Conservation (phyloP, 106 monocot genomes). For the Acorus calamus region DNA sequence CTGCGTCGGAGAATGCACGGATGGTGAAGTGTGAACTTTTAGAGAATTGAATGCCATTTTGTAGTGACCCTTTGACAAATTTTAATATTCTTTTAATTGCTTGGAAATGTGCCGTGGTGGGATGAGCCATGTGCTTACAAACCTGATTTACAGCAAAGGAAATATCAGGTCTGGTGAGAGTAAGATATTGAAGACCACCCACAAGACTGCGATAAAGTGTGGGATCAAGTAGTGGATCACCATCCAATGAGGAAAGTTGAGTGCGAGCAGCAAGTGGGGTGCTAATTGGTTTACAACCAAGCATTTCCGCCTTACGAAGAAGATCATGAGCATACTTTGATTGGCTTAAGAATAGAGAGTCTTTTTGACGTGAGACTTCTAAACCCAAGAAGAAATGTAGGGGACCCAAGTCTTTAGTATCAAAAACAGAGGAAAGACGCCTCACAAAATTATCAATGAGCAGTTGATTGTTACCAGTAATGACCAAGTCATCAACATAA, state of each 20-base stretch:
- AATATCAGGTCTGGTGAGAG: not conserved
- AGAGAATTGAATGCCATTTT: no score
- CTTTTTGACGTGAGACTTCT: no score
- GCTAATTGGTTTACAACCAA: not conserved
- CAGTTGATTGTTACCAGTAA: not conserved
- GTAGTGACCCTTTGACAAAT: no score
- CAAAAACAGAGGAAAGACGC: not conserved
- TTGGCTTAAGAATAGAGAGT: no score
- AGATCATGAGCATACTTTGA: no score
- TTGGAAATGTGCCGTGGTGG: no score
- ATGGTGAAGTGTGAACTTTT: no score
- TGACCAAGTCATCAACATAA: slow-evolving; percentile 2
- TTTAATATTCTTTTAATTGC: no score
- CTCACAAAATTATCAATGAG: not conserved
- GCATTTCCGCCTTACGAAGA: no score
- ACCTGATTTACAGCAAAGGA: not conserved
- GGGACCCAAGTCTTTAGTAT: not conserved
- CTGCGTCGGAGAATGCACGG: no score
- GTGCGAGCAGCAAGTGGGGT: not conserved
- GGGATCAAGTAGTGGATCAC: not conserved
- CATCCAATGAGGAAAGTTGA: not conserved
- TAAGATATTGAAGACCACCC: not conserved
- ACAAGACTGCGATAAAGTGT: not conserved
- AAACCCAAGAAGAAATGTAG: not conserved
- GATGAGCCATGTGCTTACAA: not conserved